These are phyloP conservation scores for Penicillium sp. DNA, from an alignment of 2,329 filamentous ascomycete genomes.

Conservation along the genomic window DNA sequence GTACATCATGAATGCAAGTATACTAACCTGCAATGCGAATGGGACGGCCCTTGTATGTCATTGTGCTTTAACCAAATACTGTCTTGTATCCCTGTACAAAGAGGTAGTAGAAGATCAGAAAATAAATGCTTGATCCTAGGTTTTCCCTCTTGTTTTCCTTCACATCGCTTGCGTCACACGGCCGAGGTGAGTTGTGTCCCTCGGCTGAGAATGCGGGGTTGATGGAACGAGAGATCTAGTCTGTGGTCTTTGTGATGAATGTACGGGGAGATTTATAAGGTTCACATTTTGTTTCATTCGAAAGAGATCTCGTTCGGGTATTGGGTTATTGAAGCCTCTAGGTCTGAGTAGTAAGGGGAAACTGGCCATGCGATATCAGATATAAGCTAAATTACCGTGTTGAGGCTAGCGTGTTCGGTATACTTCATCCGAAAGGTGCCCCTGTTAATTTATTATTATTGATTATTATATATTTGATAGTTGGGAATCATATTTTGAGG, in stretches of 20 bases:
- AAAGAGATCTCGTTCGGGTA: neutral
- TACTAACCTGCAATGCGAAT: slow-evolving; percentile 27
- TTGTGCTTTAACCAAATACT: slow-evolving; percentile 2
- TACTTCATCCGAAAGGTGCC: neutral
- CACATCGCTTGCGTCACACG: neutral
- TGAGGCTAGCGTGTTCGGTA: neutral
- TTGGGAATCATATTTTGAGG: neutral
- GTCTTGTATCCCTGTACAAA: neutral
- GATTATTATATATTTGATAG: neutral
- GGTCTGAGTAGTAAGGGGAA: neutral
- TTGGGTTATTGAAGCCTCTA: neutral
- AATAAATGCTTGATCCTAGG: no score
- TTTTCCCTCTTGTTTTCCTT: neutral
- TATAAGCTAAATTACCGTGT: neutral
- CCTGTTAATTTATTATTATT: neutral
- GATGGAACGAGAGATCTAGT: neutral
- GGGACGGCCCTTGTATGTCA: slow-evolving; percentile 21
- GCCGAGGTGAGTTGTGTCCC: slow-evolving; percentile 5
- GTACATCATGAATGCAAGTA: neutral
- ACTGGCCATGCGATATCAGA: neutral
- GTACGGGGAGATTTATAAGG: neutral
- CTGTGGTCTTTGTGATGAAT: neutral
- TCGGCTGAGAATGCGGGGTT: slow-evolving; percentile 9
- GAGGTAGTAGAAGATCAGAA: neutral
- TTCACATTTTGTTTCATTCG: neutral